Evolutionary conservation across 208 protist species (phyloP).

Genomic region (Leishmania tarentolae): DNA sequence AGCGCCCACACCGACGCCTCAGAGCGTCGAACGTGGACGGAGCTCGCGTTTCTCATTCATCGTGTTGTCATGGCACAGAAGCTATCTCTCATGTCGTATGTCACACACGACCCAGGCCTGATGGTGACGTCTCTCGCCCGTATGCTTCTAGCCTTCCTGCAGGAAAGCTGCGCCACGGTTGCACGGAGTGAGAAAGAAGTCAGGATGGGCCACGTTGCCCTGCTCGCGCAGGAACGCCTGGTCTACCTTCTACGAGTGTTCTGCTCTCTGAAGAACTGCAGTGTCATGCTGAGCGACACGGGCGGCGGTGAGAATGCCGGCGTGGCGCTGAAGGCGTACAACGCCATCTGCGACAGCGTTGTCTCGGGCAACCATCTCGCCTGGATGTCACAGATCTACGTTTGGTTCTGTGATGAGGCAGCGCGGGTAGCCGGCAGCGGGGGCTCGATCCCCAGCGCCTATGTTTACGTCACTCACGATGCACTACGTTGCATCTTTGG

Average conservation of each 20-base stretch:
- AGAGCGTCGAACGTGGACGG: conserved; percentile 66
- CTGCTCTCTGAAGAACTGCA: conserved; percentile 48
- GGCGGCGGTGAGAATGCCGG: conserved; percentile 10
- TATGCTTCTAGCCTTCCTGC: conserved; percentile 54
- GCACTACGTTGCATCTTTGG: conserved; percentile 51
- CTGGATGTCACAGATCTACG: conserved; percentile 59
- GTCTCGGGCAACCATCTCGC: conserved; percentile 33
- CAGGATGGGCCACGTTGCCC: conserved; percentile 36
- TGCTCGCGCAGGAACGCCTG: conserved; percentile 47
- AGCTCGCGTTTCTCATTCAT: conserved; percentile 67
- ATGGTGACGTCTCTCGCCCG: conserved; percentile 39
- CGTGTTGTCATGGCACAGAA: conserved; percentile 59
- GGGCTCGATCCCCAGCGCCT: conserved; percentile 31
- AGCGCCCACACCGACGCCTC: not conserved
- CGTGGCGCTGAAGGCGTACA: conserved; percentile 12
- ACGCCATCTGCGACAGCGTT: conserved; percentile 34
- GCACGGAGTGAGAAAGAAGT: conserved; percentile 12
- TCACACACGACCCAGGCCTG: conserved; percentile 36
- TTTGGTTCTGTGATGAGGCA: conserved; percentile 59
- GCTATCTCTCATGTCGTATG: conserved; percentile 56
- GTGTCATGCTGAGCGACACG: conserved; percentile 45
- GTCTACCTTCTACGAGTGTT: conserved; percentile 61
- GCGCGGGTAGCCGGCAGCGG: conserved; percentile 21
- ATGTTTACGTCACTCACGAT: conserved; percentile 42
- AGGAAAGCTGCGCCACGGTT: conserved; percentile 25